A percentile compares a stretch with the other conserved stretches of the same genome.
Evolutionary conservation across 768 basidiomycete species (phyloP).

Genomic region (Myochromella boudieri): DNA sequence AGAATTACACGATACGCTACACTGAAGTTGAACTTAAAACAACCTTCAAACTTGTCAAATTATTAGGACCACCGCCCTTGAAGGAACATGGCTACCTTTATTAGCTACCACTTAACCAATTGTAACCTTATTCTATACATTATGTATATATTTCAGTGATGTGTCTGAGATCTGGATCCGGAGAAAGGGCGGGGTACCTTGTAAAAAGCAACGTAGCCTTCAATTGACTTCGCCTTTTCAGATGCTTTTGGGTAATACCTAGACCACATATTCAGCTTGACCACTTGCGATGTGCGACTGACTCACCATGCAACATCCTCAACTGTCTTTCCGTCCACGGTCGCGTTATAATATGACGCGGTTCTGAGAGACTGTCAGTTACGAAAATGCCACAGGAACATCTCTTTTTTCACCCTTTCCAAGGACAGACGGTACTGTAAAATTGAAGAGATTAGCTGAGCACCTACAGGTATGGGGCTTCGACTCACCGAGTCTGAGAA

Average conservation of each 20-base stretch:
- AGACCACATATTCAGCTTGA: not conserved
- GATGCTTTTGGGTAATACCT: conserved; percentile 68
- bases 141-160: too few relatives aligned
- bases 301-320: conserved; percentile 68
- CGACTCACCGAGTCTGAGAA: conserved; percentile 55
- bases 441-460: not conserved
- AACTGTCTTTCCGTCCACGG: conserved; percentile 45
- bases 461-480: not conserved
- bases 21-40: too few relatives aligned
- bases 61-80: too few relatives aligned
- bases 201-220: conserved; percentile 75
- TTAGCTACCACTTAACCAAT: too few relatives aligned
- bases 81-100: too few relatives aligned
- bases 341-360: conserved; percentile 66
- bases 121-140: too few relatives aligned
- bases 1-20: too few relatives aligned
- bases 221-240: conserved; percentile 58
- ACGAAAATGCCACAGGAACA: too few relatives aligned
- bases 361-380: too few relatives aligned
- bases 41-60: too few relatives aligned
- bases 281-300: not conserved
- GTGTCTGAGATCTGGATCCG: too few relatives aligned
- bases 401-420: conserved; percentile 77
- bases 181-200: too few relatives aligned
- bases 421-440: conserved; percentile 53